Conservation (phyloP, 208 protist genomes). For the Leishmania martiniquensis region DNA sequence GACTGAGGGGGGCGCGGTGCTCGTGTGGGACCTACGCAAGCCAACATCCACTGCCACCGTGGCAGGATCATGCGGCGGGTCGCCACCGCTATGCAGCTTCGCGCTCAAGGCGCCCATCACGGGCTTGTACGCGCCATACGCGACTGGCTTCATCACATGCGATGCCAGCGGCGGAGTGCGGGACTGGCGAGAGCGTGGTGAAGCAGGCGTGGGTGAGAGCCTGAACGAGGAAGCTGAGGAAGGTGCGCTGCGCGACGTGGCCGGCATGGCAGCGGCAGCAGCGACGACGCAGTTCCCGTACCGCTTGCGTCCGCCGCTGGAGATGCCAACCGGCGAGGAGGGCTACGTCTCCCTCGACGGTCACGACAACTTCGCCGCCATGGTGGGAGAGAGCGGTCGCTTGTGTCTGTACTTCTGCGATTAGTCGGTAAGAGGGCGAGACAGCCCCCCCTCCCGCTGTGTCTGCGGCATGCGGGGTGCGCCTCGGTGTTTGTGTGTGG, state of each 20-base stretch:
- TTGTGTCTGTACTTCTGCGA: constrained; percentile 34
- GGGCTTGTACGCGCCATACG: constrained; percentile 65
- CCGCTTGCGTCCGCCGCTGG: constrained; percentile 13
- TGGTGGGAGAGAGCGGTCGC: constrained; percentile 45
- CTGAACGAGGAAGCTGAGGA: constrained; percentile 10
- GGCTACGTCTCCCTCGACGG: constrained; percentile 52
- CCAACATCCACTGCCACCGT: constrained; percentile 15
- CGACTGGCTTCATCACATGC: constrained; percentile 58
- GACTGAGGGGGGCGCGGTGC: constrained; percentile 61
- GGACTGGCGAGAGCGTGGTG: constrained; percentile 41
- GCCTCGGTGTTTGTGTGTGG: not conserved
- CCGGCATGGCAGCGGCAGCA: constrained; percentile 12
- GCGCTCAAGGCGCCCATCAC: constrained; percentile 37
- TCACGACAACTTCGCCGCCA: constrained; percentile 53
- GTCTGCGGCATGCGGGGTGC: not conserved
- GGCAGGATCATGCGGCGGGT: not conserved
- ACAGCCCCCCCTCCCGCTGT: not conserved
- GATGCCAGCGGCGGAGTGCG: constrained; percentile 55
- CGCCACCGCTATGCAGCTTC: constrained; percentile 32
- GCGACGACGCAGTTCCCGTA: constrained; percentile 23
- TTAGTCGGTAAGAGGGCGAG: constrained; percentile 18
- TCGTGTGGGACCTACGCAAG: constrained; percentile 65
- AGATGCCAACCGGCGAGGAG: constrained; percentile 11
- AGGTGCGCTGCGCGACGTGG: constrained; percentile 22
- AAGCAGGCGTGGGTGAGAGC: constrained; percentile 14